Evolutionary conservation across 202 grass and related monocot genomes (phyloP), one percentile per base, ranked within the genome.

Genomic region (Hordeum pubiflorum): DNA sequence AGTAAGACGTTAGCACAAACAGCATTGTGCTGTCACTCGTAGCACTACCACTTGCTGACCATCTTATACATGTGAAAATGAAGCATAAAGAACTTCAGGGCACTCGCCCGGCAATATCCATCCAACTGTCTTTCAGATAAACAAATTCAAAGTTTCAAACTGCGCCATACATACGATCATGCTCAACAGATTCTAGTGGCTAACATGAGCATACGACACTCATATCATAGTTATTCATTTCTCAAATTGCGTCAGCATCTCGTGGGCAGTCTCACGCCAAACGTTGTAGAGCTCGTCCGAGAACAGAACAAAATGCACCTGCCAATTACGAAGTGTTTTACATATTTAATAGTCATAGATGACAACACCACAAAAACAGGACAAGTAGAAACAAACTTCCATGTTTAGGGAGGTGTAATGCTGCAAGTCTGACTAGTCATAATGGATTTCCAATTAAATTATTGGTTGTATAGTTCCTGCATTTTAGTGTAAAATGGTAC

Each of bases 231-330:
- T 17, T 56, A 62, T 48, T 79, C 55, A 88, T 82, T 87, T 74
- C 38, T 54, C 23, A 70, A 85, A 68, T 24, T 29, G 61, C n/a
- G 75, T 36, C 24, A 91, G 83, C 55, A 91, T 66, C 59, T 91
- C 88, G 15, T 87, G 58, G 74, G 92, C 88, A 88, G 86, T 89
- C 90, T 90, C 84, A 21, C 78, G 41, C 95, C 95, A 95, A 38
- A 88, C n/a, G 73, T 81, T 33, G 15, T 85, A 93, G 56, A 88
- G 82, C 58, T 98, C 92, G 39, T 94, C 92, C 22, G 24, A 79
- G 54, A 98, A 98, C 27, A 98, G 88, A 87, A 98, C 90, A 85
- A 98, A 95, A 85, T 98, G 92, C 46, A 98, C 90, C 95, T 95
- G 90, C 18, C 20, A 41, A 67, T 71, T 24, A 41, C 64, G 5